Percentiles rank a stretch among this genome's conserved stretches.
phyloP scores from a whole-genome alignment of 257 asterid genomes.

The Solanum commersonii region DNA sequence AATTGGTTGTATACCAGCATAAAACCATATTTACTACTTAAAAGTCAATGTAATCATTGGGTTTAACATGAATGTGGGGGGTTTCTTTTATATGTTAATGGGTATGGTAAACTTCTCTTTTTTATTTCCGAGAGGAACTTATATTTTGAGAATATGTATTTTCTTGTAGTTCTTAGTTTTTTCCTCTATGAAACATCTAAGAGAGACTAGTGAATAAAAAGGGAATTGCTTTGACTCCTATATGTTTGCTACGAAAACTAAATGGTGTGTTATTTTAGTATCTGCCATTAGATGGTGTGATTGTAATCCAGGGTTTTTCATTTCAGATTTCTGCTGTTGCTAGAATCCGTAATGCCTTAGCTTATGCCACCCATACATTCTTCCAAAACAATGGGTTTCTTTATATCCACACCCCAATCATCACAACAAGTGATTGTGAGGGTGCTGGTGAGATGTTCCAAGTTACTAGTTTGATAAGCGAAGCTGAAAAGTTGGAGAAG shows the following conservation, averaged over 20 bases:
- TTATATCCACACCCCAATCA: constrained; percentile 84
- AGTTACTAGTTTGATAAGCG: constrained; percentile 66
- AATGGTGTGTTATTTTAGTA: neutral
- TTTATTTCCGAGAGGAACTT: neutral
- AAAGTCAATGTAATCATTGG: neutral
- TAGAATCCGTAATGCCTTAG: constrained; percentile 79
- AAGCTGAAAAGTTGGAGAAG: constrained; percentile 71
- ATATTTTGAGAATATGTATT: neutral
- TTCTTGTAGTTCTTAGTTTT: neutral
- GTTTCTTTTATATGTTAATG: neutral
- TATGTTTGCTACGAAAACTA: neutral
- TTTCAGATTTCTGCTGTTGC: constrained; percentile 79
- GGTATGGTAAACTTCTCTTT: neutral
- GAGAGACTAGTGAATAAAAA: neutral
- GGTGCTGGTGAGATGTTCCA: constrained; percentile 99
- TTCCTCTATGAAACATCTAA: neutral
- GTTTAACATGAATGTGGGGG: neutral
- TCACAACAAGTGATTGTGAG: constrained; percentile 97
- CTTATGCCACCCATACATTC: constrained; percentile 92
- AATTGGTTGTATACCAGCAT: neutral
- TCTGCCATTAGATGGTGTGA: neutral
- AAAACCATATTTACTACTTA: neutral
- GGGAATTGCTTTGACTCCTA: neutral
- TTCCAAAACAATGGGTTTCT: constrained; percentile 83
- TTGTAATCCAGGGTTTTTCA: neutral